phyloP scores from a whole-genome alignment of 208 protist species.

The Herpetomonas samuelpessoai region DNA sequence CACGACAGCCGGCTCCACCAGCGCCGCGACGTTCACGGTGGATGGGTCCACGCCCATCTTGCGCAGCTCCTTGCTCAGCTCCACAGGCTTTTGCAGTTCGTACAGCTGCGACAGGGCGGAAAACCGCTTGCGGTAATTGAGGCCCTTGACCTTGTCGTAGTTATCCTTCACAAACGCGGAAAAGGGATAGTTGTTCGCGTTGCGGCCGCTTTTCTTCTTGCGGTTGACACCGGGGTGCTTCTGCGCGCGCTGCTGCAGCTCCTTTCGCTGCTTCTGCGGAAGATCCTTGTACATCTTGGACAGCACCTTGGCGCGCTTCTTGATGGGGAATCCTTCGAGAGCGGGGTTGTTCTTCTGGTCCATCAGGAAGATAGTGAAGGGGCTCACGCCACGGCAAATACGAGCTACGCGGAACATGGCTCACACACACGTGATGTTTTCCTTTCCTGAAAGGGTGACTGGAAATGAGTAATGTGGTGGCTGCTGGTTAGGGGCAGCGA shows the following conservation, averaged over 20 bases:
- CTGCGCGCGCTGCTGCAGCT: constrained; percentile 61
- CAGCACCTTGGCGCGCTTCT: constrained; percentile 53
- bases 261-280: constrained; percentile 40
- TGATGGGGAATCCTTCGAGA: constrained; percentile 65
- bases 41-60: constrained; percentile 19
- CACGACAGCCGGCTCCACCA: constrained; percentile 12
- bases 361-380: constrained; percentile 87
- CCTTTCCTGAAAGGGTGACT: too few species aligned
- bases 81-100: constrained; percentile 67
- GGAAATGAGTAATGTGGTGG: too few species aligned
- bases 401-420: constrained; percentile 64
- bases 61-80: constrained; percentile 55
- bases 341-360: constrained; percentile 84
- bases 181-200: constrained; percentile 36
- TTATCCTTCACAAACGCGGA: constrained; percentile 72
- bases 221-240: constrained; percentile 49
- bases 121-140: constrained; percentile 71
- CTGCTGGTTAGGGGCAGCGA: too few species aligned
- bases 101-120: constrained; percentile 75
- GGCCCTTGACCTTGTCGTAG: constrained; percentile 62
- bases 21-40: constrained; percentile 11
- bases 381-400: constrained; percentile 67
- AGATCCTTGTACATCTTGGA: constrained; percentile 87
- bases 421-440: too few species aligned
- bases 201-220: constrained; percentile 23